Evolutionary conservation across 106 monocot genomes (phyloP), one percentile per base, ranked within the genome.

Genomic region (Acorus calamus): DNA sequence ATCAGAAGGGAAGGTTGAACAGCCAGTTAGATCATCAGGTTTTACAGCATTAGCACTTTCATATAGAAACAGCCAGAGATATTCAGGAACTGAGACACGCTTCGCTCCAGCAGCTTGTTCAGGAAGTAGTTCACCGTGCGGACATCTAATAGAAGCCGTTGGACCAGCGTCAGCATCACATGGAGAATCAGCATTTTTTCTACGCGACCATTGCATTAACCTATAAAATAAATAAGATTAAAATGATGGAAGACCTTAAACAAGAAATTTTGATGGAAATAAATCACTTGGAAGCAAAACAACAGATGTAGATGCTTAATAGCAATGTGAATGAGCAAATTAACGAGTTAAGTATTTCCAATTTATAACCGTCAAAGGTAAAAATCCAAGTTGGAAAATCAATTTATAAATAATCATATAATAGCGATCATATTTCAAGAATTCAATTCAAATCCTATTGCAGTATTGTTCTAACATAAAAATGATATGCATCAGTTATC

Each of bases 81-180:
- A 47, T 57, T 91, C 96, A 49, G 91, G 85, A 49, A 91, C 60
- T 11, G 66, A 57, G 6, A 91, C 84, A 53, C 91, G 91, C 62
- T 88, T 98, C 62, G 96, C 96, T 2, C 91, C 91, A 73, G 81
- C 4, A 76, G 94, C 82, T 51, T 76, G 72, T 65, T 96, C 96
- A 44, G 91, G 96, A 53, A 98, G 83, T 60, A 98, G 78, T 66
- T 69, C 68, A 52, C 82, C 87, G 67, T 98, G 96, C 50, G 87
- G 69, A 52, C 96, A 98, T 79, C 47, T 70, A 54, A 98, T 87
- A 69, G 87, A 78, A 67, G 77, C 66, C 44, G 96, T 98, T 55
- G 96, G 88, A 44, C 96, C 96, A 76, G 67, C 78, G 74, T 98
- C 87, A 71, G 73, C 78, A 12, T 88, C 87, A 73, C 72, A 80